Conservation (phyloP, 768 basidiomycete species). For the Rubroboletus pulcherrimus region DNA sequence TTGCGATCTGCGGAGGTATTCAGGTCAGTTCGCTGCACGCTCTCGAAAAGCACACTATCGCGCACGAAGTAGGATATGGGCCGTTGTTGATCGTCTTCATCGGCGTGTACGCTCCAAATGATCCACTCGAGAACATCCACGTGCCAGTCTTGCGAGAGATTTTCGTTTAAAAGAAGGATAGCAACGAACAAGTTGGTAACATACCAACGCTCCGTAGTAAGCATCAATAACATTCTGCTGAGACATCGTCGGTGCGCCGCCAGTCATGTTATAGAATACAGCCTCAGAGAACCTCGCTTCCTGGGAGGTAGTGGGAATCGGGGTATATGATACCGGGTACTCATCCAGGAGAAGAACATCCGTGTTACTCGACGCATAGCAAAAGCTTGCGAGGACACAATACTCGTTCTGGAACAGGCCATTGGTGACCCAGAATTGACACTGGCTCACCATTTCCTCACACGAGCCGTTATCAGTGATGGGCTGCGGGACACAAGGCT, state of each 20-base stretch:
- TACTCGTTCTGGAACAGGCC: conserved; percentile 25
- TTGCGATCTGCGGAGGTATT: conserved; percentile 2
- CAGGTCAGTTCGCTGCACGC: neutral
- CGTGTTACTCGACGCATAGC: conserved; percentile 21
- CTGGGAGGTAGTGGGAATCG: conserved; percentile 9
- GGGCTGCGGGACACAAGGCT: conserved; percentile 20
- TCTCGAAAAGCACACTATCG: neutral
- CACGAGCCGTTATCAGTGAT: conserved; percentile 22
- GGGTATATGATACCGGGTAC: conserved; percentile 8
- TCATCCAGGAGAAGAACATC: conserved; percentile 16
- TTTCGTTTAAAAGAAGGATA: too few species aligned
- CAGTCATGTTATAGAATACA: conserved; percentile 21
- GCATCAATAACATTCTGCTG: conserved; percentile 21
- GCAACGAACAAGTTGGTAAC: neutral
- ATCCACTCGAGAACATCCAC: conserved; percentile 5
- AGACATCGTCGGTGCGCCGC: conserved; percentile 15
- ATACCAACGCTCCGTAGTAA: conserved; percentile 19
- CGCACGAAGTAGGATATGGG: conserved; percentile 22
- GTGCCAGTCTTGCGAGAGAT: conserved; percentile 11
- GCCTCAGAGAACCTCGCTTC: conserved; percentile 14
- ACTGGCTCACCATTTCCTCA: conserved; percentile 12
- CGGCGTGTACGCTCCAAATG: neutral
- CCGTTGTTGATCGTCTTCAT: conserved; percentile 9
- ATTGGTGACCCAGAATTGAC: conserved; percentile 16
- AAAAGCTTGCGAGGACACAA: conserved; percentile 24